Percentiles rank a stretch among this genome's conserved stretches.
phyloP scores from a whole-genome alignment of 306 rosid genomes.

The Castanea crenata region DNA sequence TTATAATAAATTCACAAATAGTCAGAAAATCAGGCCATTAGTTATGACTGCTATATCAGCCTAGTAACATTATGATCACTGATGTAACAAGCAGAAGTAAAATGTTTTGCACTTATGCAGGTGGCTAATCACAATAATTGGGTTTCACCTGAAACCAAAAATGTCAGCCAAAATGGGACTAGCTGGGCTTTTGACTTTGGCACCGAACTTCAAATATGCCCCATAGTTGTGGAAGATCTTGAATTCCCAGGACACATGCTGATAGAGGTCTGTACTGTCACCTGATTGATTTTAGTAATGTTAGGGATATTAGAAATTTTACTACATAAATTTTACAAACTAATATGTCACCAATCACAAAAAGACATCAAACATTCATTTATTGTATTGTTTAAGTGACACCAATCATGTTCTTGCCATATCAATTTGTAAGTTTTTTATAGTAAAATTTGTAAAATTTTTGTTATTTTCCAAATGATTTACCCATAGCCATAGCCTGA shows the following conservation, averaged over 20 bases:
- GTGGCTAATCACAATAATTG: slow-evolving; percentile 33
- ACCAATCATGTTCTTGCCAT: no score
- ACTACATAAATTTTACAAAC: no score
- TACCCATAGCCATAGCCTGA: not conserved
- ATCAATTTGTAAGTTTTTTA: no score
- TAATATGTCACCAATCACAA: no score
- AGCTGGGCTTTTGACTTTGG: slow-evolving; percentile 68
- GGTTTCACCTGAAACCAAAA: slow-evolving; percentile 17
- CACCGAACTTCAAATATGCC: slow-evolving; percentile 52
- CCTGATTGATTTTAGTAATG: no score
- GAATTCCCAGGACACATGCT: slow-evolving; percentile 72
- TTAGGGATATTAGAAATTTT: no score
- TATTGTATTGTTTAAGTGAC: no score
- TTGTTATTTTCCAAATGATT: not conserved
- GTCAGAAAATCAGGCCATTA: not conserved
- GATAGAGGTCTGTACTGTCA: slow-evolving; percentile 51
- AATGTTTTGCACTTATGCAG: slow-evolving; percentile 43
- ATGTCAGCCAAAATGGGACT: slow-evolving; percentile 45
- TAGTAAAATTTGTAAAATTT: no score
- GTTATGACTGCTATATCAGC: not conserved
- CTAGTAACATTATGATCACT: not conserved
- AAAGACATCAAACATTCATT: no score
- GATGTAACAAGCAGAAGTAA: not conserved
- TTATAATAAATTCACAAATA: not conserved
- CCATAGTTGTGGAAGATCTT: slow-evolving; percentile 85